These are phyloP conservation scores for Raffaelea ambrosiae DNA, from an alignment of 2,329 filamentous ascomycete genomes.

Conservation along the genomic window DNA sequence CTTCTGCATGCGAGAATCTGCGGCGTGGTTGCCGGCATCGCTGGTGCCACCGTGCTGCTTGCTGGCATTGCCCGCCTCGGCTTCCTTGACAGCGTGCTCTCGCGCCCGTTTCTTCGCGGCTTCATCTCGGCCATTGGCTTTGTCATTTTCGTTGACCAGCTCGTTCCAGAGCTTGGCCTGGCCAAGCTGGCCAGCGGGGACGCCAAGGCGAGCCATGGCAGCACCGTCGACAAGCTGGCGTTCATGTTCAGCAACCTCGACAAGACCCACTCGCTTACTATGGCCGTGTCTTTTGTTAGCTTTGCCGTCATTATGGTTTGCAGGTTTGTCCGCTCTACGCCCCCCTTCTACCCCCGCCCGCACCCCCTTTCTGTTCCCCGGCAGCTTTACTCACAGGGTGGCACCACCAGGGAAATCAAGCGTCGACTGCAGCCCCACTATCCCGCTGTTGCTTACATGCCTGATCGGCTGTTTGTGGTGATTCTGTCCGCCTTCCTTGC, in stretches of 20 bases:
- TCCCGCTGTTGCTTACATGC: slow-evolving; percentile 75
- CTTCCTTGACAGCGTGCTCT: slow-evolving; percentile 90
- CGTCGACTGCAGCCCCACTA: slow-evolving; percentile 70
- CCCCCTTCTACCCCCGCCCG: no score
- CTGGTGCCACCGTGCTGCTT: slow-evolving; percentile 79
- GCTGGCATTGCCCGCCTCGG: slow-evolving; percentile 79
- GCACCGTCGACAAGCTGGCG: slow-evolving; percentile 73
- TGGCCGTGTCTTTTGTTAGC: slow-evolving; percentile 65
- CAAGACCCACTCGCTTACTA: slow-evolving; percentile 65
- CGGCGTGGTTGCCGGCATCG: slow-evolving; percentile 79
- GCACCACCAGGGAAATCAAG: slow-evolving; percentile 78
- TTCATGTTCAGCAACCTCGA: slow-evolving; percentile 65
- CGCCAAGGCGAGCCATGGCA: slow-evolving; percentile 67
- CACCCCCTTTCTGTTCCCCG: not conserved
- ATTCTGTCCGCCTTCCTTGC: slow-evolving; percentile 74
- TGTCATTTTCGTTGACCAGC: slow-evolving; percentile 90
- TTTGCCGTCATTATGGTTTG: slow-evolving; percentile 88
- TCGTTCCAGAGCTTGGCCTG: slow-evolving; percentile 84
- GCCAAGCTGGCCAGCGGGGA: slow-evolving; percentile 52
- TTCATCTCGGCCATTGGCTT: slow-evolving; percentile 98
- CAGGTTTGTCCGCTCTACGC: slow-evolving; percentile 41
- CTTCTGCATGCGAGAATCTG: slow-evolving; percentile 70
- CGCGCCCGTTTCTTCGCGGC: slow-evolving; percentile 81
- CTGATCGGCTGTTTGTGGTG: slow-evolving; percentile 85
- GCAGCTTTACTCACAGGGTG: no score